phyloP scores from a whole-genome alignment of 2,329 filamentous ascomycete genomes.

The Claviceps capensis region DNA sequence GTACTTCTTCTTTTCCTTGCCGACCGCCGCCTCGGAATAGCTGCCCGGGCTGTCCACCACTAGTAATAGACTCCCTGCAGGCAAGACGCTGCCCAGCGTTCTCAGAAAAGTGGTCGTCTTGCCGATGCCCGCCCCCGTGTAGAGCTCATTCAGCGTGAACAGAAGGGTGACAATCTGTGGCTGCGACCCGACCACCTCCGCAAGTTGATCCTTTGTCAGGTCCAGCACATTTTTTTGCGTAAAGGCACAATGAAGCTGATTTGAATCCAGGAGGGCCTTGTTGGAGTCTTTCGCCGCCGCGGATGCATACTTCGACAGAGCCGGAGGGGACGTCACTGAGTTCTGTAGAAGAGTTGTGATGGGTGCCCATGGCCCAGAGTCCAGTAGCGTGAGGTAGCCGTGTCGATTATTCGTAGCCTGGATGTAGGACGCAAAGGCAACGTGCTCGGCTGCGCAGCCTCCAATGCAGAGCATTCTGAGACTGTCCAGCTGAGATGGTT shows the following conservation, averaged over 20 bases:
- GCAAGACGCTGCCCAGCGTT: conserved; percentile 44
- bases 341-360: conserved; percentile 46
- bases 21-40: conserved; percentile 71
- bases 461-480: conserved; percentile 36
- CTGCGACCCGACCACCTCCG: conserved; percentile 15
- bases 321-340: conserved; percentile 38
- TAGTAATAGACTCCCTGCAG: conserved; percentile 53
- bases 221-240: conserved; percentile 35
- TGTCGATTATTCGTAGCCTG: conserved; percentile 9
- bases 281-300: conserved; percentile 30
- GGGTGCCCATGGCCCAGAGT: conserved; percentile 64
- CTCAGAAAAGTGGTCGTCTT: conserved; percentile 68
- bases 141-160: conserved; percentile 94
- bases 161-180: conserved; percentile 62
- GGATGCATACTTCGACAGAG: conserved; percentile 39
- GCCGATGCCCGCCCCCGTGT: conserved; percentile 57
- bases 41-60: conserved; percentile 89
- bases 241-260: conserved; percentile 28
- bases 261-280: conserved; percentile 26
- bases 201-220: conserved; percentile 22
- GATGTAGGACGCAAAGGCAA: conserved; percentile 35
- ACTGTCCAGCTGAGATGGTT: neutral
- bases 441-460: conserved; percentile 49
- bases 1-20: conserved; percentile 51
- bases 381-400: conserved; percentile 50